Evolutionary conservation across 164 flowering plant species (phyloP), one percentile per base, ranked within the genome.

Genomic region (Taxillus chinensis): DNA sequence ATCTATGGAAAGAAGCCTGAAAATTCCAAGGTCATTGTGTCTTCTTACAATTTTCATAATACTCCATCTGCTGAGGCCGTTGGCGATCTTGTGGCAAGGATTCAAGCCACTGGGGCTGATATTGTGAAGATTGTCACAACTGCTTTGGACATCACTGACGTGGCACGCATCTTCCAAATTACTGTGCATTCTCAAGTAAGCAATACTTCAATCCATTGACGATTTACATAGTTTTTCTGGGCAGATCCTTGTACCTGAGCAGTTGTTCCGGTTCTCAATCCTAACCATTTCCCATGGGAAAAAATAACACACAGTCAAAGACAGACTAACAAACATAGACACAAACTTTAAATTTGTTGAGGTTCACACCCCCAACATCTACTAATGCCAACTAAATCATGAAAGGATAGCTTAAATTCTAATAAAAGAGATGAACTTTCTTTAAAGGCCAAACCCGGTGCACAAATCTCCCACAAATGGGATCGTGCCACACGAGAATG

Each of bases 31-130:
- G 11, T 53, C 17, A 53, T 53, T 53, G 56, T 13, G 13, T 53
- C 56, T 53, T 53, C 56, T 53, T 17, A 53, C 56, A 53, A 53
- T 17, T 53, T 53, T 17, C 56, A 17, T 13, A 2, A 13, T 14
- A 53, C 56, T 17, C 56, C 56, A 53, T 53, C 56, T 17, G 8
- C 56, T n/a, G 56, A 53, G 56, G 37, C 8, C 17, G 13, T 13
- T 14, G 56, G 56, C 56, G 14, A 53, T 53, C 56, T 53, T 13
- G 56, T 53, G 56, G 56, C 56, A 17, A 53, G 13, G 56, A 53
- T 17, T 7, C 56, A 53, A 13, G 7, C 56, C 14, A 53, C 56
- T n/a, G 56, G 56, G 7, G 56, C 56, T 6, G 56, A 53, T 14
- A 53, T 13, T 53, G 56, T 13, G 56, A 53, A 53, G 56, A 53